These are phyloP conservation scores for Alternaria rosae DNA, from an alignment of 2,329 filamentous ascomycete species.

Conservation along the genomic window DNA sequence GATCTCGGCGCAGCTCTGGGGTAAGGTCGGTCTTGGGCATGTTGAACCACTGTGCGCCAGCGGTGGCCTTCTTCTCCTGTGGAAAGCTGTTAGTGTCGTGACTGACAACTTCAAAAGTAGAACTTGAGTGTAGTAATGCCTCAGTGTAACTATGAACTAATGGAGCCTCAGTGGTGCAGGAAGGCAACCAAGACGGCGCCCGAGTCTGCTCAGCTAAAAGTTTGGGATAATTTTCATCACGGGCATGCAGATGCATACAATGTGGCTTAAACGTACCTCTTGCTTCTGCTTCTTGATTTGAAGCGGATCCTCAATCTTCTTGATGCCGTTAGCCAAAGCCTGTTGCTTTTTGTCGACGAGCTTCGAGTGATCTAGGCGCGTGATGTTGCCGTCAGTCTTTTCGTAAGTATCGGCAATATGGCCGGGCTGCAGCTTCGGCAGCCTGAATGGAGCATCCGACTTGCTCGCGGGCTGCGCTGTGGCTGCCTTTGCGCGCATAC, in stretches of 20 bases:
- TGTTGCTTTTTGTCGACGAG: conserved; percentile 59
- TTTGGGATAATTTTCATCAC: conserved; percentile 83
- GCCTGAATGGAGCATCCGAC: conserved; percentile 49
- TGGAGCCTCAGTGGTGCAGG: conserved; percentile 73
- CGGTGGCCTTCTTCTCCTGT: conserved; percentile 68
- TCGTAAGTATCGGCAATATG: conserved; percentile 63
- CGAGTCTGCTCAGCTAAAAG: conserved; percentile 73
- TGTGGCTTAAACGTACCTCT: conserved; percentile 57
- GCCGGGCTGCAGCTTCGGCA: conserved; percentile 60
- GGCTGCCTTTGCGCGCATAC: conserved; percentile 58
- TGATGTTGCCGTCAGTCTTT: conserved; percentile 60
- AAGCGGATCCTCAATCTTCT: conserved; percentile 63
- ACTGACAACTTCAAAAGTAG: conserved; percentile 14
- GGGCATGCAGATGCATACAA: conserved; percentile 31
- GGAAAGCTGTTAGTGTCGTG: conserved; percentile 33
- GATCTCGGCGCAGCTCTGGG: conserved; percentile 83
- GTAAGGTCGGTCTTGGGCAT: conserved; percentile 85
- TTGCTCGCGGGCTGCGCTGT: conserved; percentile 31
- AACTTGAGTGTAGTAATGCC: conserved; percentile 31
- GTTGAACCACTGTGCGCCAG: conserved; percentile 86
- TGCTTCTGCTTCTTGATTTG: conserved; percentile 53
- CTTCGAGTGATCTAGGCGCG: conserved; percentile 61
- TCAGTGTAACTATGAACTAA: conserved; percentile 82
- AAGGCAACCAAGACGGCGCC: conserved; percentile 81
- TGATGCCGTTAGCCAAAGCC: conserved; percentile 57